Evolutionary conservation across 129 eudicot genomes (phyloP), one percentile per base, ranked within the genome.

Genomic region (Flaveria linearis): DNA sequence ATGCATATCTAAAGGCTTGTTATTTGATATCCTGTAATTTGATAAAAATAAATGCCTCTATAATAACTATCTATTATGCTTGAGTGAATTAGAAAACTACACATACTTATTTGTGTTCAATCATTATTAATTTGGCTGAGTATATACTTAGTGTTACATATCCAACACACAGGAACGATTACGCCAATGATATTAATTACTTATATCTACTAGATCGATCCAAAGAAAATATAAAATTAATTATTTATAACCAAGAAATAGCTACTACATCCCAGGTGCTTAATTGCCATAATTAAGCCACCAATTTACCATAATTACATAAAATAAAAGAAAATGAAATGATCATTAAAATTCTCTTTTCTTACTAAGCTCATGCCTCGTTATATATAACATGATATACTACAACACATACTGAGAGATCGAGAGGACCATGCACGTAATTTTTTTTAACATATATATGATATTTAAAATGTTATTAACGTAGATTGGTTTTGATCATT

Each of bases 401-500:
- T 14, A 11, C 12, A 60, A 11, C 39, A 25, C 41, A 60, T 26
- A 61, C 33, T 28, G 4, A 36, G 7, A 36, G 8, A 66, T 3
- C 9, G 20, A 76, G 51, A 28, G 53, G 36, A 64, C 45, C 30
- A 52, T 52, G 68, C 80, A 76, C 66, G 53, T 47, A 64, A 50
- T 8, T 28, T 55, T 14, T 47, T 18, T 18, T 7, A 14, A 42
- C 17, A 4, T 42, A 23, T 12, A 30, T 9, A 9, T 33, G 30
- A 22, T 55, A 39, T 45, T 43, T 73, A 45, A 25, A 66, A 85
- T 33, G 73, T 83, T 22, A 78, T 84, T 78, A 80, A 71, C 72
- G 85, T 76, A 53, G 49, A 55, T 42, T 61, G 57, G 55, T 58
- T 74, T 78, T 80, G 85, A 17, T 80, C 81, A 71, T 82, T 69